Base-by-base conservation (phyloP, 257 asterid genomes). In the Capsicum baccatum region DNA sequence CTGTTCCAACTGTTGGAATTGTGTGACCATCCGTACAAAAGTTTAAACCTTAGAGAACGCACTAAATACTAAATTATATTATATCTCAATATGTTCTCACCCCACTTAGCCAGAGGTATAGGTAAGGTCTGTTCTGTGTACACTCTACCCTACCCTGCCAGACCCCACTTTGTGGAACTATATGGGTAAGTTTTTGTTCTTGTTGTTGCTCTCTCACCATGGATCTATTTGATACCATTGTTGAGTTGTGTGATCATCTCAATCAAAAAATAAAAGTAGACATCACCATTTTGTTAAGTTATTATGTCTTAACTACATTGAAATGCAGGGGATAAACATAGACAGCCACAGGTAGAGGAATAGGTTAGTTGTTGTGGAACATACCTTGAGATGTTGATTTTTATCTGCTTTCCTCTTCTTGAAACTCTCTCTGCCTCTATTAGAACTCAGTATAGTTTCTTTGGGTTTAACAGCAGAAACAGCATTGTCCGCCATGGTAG, bases 321-420 rank as follows among this genome's bases (percentile, higher is more conserved):
- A 74, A 76, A 52, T 21, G 81, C 21, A 3, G 13, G 47, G 62
- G 19, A 13, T 21, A 52, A 13, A 52, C 63, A 50, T 52, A 50
- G 81, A 10, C 63, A 13, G 33, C 33, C 33, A 26, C 33, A 59
- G 64, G 6, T 10, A 13, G 26, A 14, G 81, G 10, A 13, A 76
- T 26, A 76, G 5, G 26, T 76, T 76, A 76, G 48, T 21, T 52
- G 5, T 14, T 21, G 8, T 52, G 16, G 39, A 60, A 60, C 55
- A 48, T 81, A 91, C 97, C 98, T 91, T 91, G 21, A 55, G 89
- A 56, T 82, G 79, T 3, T 82, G 93, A 35, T 83, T 80, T 85
- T 85, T 88, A 13, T 91, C 92, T 1, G 94, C 87, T 86, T 94
- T 92, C 84, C 97, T 88, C 86, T 94, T 95, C 91, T 87, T 94